These are phyloP conservation scores for Trichophyton verrucosum DNA, from an alignment of 2,329 filamentous ascomycete genomes.

Conservation along the genomic window DNA sequence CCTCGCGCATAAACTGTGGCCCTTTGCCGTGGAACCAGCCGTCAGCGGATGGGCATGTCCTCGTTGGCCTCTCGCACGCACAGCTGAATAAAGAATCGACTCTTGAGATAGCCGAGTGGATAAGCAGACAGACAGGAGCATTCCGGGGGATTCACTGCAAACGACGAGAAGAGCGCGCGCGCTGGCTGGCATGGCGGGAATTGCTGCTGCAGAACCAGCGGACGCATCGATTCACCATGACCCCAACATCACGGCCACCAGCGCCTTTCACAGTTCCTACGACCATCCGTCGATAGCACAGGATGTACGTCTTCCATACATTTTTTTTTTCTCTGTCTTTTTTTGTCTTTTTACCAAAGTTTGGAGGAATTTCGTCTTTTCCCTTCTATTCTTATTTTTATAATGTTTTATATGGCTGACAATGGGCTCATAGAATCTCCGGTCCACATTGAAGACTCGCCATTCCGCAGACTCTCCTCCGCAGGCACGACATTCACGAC, in stretches of 20 bases:
- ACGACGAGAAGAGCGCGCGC: conserved; percentile 1
- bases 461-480: conserved; percentile 28
- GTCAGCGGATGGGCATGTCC: not conserved
- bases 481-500: not conserved
- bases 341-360: no score
- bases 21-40: not conserved
- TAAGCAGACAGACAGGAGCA: not conserved
- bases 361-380: no score
- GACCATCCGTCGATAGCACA: not conserved
- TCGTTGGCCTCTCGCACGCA: not conserved
- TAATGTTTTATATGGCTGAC: not conserved
- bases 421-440: not conserved
- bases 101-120: not conserved
- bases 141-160: not conserved
- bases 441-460: conserved; percentile 18
- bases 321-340: no score
- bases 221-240: conserved; percentile 20
- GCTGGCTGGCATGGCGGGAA: conserved; percentile 28
- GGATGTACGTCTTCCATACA: not conserved
- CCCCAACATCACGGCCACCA: not conserved
- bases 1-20: not conserved
- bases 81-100: not conserved
- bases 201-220: conserved; percentile 28
- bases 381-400: no score
- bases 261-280: not conserved